phyloP scores from a whole-genome alignment of 2,329 filamentous ascomycete genomes.

The Paraphaeosphaeria minitans region DNA sequence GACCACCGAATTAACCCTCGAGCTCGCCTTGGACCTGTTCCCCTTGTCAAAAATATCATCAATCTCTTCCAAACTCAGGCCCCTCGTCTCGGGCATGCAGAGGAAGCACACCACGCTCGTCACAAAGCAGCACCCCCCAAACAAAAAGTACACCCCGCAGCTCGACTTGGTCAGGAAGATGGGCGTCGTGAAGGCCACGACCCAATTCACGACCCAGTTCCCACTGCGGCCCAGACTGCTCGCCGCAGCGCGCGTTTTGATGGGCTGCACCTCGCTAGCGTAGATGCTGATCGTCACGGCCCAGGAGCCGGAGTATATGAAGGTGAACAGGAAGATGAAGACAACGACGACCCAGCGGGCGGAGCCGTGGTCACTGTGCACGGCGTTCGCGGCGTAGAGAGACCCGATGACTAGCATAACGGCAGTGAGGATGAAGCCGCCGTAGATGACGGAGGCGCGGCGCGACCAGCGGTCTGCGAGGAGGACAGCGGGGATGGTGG shows the following conservation, averaged over 20 bases:
- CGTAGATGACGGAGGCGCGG: slow-evolving; percentile 58
- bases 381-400: slow-evolving; percentile 56
- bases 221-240: slow-evolving; percentile 49
- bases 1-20: slow-evolving; percentile 1
- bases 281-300: slow-evolving; percentile 62
- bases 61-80: slow-evolving; percentile 52
- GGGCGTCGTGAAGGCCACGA: slow-evolving; percentile 51
- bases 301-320: slow-evolving; percentile 58
- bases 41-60: slow-evolving; percentile 5
- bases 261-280: slow-evolving; percentile 63
- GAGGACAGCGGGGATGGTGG: slow-evolving; percentile 61
- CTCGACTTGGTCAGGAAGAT: slow-evolving; percentile 54
- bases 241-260: slow-evolving; percentile 59
- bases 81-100: slow-evolving; percentile 59
- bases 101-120: slow-evolving; percentile 33
- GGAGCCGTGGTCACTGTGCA: slow-evolving; percentile 45
- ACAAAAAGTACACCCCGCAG: slow-evolving; percentile 42
- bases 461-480: slow-evolving; percentile 63
- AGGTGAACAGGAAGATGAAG: slow-evolving; percentile 56
- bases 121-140: slow-evolving; percentile 30
- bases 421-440: slow-evolving; percentile 55
- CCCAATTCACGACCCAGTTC: slow-evolving; percentile 36
- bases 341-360: slow-evolving; percentile 59
- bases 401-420: slow-evolving; percentile 60
- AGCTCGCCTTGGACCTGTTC: not conserved